Evolutionary conservation across 306 rosid species (phyloP), one percentile per base, ranked within the genome.

Genomic region (Alnus glutinosa): DNA sequence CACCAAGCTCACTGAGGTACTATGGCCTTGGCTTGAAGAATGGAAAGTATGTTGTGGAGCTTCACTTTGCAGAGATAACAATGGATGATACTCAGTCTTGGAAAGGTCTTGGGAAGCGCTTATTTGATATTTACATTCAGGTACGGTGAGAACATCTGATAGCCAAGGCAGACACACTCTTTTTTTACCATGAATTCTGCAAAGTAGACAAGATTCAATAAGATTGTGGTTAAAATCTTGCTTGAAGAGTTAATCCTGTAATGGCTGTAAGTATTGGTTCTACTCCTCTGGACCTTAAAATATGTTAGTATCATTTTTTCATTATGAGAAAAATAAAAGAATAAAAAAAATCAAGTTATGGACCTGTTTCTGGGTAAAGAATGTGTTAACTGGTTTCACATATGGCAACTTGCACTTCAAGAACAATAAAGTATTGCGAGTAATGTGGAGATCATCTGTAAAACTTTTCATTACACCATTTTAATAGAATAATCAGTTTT

Each of bases 41-140:
- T 39, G 87, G 84, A 5, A 68, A 71, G 49, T 80, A 84, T 46
- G 7, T 30, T 8, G 74, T 84, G 14, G 79, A 77, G 81, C 84
- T 84, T 67, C 87, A 84, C 84, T 84, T 84, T 73, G 87, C 84
- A 10, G 82, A 84, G 79, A 77, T 84, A 67, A 55, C 67, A 48
- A 76, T 84, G 84, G 87, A 80, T 5, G 84, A 84, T 71, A 47
- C 77, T 58, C 28, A 3, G 15, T 80, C 87, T 10, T 84, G 87
- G 87, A 84, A 67, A 80, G 84, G 79, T 48, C 84, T 84, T 9
- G 87, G 87, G 5, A 80, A 82, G 77, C 87, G 87, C 71, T 16
- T 84, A 32, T 84, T 84, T 46, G 82, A 84, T 69, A 64, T 84
- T 47, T 84, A 84, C 82, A 58, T 84, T 58, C 87, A 84, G 87